A percentile compares a stretch with the other conserved stretches of the same genome.
These are phyloP conservation scores for Evernia prunastri DNA, from an alignment of 495 filamentous ascomycete species.

Conservation along the genomic window DNA sequence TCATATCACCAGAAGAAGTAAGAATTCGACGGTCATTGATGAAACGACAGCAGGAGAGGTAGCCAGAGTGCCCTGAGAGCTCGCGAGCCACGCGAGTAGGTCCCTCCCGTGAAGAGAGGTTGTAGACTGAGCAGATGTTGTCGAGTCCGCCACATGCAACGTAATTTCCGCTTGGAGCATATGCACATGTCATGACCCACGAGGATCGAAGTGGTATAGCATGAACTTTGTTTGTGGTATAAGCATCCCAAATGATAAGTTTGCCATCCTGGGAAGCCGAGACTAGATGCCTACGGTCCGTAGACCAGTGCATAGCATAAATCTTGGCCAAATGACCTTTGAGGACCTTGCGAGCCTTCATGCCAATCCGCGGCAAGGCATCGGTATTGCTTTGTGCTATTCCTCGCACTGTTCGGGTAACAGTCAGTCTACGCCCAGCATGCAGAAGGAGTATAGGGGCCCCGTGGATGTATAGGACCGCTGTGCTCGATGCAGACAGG, in stretches of 20 bases:
- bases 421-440: slow-evolving; percentile 24
- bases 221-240: slow-evolving; percentile 99
- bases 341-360: slow-evolving; percentile 90
- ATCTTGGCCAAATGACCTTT: slow-evolving; percentile 99
- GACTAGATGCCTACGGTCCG: slow-evolving; percentile 93
- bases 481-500: background rate
- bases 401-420: slow-evolving; percentile 63
- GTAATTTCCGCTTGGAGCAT: slow-evolving; percentile 96
- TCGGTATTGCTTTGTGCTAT: slow-evolving; percentile 87
- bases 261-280: slow-evolving; percentile 99
- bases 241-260: slow-evolving; percentile 99
- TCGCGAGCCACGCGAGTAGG: slow-evolving; percentile 95
- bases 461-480: background rate
- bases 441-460: slow-evolving; percentile 16
- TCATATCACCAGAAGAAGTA: slow-evolving; percentile 98
- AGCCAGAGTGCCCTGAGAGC: slow-evolving; percentile 93
- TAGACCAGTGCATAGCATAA: slow-evolving; percentile 99
- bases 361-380: slow-evolving; percentile 79
- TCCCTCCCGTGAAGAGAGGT: slow-evolving; percentile 90
- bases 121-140: slow-evolving; percentile 99
- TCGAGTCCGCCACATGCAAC: slow-evolving; percentile 97
- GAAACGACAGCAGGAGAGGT: slow-evolving; percentile 96
- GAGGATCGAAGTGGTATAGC: slow-evolving; percentile 97
- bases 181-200: slow-evolving; percentile 99
- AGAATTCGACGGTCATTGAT: slow-evolving; percentile 98